Evolutionary conservation across 352 stramenopile species (phyloP).

Genomic region (Pythium volutum): DNA sequence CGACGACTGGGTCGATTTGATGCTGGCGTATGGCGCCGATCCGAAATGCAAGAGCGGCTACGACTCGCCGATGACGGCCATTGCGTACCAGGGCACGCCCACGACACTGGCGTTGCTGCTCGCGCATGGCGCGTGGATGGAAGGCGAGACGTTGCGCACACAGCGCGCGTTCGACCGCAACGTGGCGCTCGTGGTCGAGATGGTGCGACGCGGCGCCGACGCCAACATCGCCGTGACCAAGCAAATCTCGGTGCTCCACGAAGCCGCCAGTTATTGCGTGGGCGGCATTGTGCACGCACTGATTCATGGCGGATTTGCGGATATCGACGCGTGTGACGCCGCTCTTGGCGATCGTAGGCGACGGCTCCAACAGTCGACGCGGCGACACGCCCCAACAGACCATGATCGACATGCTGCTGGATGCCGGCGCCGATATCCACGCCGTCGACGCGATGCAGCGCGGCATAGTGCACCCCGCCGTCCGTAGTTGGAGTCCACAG

Average conservation of each 20-base stretch:
- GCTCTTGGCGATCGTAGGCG: too few relatives aligned
- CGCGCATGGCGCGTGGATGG: not conserved
- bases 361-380: too few relatives aligned
- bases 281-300: not conserved
- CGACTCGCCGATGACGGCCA: not conserved
- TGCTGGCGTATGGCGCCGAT: conserved; percentile 11
- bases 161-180: not conserved
- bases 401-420: too few relatives aligned
- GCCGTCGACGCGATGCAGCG: too few relatives aligned
- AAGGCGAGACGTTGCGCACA: not conserved
- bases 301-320: too few relatives aligned
- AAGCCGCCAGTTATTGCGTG: not conserved
- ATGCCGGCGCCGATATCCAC: too few relatives aligned
- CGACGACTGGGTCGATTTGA: not conserved
- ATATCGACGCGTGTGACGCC: too few relatives aligned
- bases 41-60: not conserved
- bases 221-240: not conserved
- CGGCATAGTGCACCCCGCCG: too few relatives aligned
- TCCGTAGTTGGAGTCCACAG: too few relatives aligned
- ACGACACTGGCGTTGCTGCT: conserved; percentile 2
- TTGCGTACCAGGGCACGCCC: not conserved
- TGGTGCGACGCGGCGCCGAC: conserved; percentile 2
- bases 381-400: too few relatives aligned
- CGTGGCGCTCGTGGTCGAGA: not conserved
- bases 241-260: not conserved